Evolutionary conservation across 306 rosid genomes (phyloP).

Genomic region (Canavalia ensiformis): DNA sequence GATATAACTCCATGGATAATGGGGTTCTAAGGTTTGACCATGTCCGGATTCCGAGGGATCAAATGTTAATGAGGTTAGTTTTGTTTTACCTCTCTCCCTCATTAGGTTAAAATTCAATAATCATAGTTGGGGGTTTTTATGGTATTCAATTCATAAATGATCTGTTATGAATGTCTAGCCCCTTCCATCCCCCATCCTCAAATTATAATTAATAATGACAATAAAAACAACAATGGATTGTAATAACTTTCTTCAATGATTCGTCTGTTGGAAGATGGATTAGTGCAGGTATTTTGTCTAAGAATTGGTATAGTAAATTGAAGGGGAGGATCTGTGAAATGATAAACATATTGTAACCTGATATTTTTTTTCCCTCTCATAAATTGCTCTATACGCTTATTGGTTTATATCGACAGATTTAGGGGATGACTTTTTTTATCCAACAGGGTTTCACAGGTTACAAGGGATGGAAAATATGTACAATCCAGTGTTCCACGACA

Average conservation of each 20-base stretch:
- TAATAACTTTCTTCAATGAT: background rate
- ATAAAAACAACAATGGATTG: background rate
- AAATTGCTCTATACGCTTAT: slow-evolving; percentile 21
- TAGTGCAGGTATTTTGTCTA: slow-evolving; percentile 6
- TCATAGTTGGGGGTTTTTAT: slow-evolving; percentile 28
- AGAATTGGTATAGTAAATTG: slow-evolving; percentile 24
- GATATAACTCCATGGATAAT: slow-evolving; percentile 96
- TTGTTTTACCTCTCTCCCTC: slow-evolving; percentile 30
- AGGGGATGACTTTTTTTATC: slow-evolving; percentile 39
- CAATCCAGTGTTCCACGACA: slow-evolving; percentile 93
- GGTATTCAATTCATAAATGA: slow-evolving; percentile 35
- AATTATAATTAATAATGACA: background rate
- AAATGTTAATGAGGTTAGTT: slow-evolving; percentile 94
- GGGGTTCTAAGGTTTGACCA: slow-evolving; percentile 88
- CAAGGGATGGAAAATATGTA: slow-evolving; percentile 89
- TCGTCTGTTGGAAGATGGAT: slow-evolving; percentile 31
- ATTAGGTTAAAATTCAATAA: background rate
- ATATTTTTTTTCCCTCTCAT: background rate
- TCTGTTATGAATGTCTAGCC: slow-evolving; percentile 11
- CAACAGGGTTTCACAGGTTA: slow-evolving; percentile 89
- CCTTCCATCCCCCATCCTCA: background rate
- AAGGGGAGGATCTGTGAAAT: slow-evolving; percentile 24
- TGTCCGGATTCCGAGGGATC: slow-evolving; percentile 88
- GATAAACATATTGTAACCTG: slow-evolving; percentile 17
- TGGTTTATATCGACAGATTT: slow-evolving; percentile 20